Conservation (phyloP, 208 protist genomes). For the Porcisia hertigi region DNA sequence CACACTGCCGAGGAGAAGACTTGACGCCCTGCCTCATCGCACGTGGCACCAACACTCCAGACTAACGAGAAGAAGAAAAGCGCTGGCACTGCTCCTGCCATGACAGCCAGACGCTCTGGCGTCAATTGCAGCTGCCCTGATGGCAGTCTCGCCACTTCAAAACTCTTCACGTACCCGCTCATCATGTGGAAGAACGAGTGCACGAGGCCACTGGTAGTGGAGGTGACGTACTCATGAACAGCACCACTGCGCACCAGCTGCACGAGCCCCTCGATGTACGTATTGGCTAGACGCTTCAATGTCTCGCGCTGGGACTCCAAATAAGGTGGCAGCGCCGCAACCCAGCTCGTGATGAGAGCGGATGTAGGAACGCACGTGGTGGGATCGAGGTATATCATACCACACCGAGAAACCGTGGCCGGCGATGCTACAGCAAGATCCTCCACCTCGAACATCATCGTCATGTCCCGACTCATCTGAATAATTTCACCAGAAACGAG, state of each 20-base stretch:
- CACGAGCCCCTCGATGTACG: constrained; percentile 84
- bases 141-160: constrained; percentile 37
- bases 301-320: constrained; percentile 72
- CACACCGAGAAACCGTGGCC: constrained; percentile 97
- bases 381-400: constrained; percentile 98
- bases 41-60: constrained; percentile 96
- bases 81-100: constrained; percentile 58
- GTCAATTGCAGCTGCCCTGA: constrained; percentile 22
- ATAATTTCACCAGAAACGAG: constrained; percentile 96
- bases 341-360: constrained; percentile 87
- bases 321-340: constrained; percentile 66
- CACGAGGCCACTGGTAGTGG: constrained; percentile 93
- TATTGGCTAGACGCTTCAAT: constrained; percentile 61
- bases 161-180: constrained; percentile 84
- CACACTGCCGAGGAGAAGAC: constrained; percentile 92
- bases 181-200: constrained; percentile 94
- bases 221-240: constrained; percentile 92
- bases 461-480: constrained; percentile 95
- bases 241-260: constrained; percentile 78
- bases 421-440: constrained; percentile 96
- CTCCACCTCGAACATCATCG: constrained; percentile 98
- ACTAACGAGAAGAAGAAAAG: constrained; percentile 97
- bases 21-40: constrained; percentile 85
- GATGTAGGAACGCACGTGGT: constrained; percentile 80
- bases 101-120: constrained; percentile 50